Evolutionary conservation across 345 rosid genomes (phyloP).

Genomic region (Aegle marmelos): DNA sequence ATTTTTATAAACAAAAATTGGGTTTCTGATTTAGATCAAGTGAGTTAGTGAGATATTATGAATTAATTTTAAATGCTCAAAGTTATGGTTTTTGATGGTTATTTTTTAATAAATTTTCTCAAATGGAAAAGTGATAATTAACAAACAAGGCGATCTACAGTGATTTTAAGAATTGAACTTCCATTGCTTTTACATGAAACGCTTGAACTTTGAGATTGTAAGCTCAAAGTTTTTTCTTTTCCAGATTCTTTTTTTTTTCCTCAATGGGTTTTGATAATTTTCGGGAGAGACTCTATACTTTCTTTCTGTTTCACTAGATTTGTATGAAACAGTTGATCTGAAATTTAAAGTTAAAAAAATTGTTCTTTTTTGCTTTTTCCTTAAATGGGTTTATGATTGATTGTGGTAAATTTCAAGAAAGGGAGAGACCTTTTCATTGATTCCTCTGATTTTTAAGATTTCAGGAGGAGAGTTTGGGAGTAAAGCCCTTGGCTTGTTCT

Average conservation of each 20-base stretch:
- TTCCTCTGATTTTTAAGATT: neutral
- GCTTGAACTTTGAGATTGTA: neutral
- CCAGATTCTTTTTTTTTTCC: neutral
- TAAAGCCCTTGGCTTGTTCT: neutral
- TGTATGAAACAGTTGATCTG: neutral
- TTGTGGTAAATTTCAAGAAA: neutral
- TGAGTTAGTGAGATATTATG: neutral
- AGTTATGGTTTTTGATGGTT: neutral
- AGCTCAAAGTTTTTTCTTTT: neutral
- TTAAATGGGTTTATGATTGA: neutral
- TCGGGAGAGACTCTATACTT: too few relatives aligned
- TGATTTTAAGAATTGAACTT: neutral
- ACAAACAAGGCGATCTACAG: neutral
- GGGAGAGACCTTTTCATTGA: neutral
- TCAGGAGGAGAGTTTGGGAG: neutral
- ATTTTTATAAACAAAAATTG: neutral
- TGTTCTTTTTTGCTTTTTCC: neutral
- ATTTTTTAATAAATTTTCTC: neutral
- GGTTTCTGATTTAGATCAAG: neutral
- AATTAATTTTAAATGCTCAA: neutral
- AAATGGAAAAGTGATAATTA: neutral
- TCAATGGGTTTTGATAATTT: neutral
- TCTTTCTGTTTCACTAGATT: neutral
- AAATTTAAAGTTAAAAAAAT: neutral
- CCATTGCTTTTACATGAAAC: neutral